Conservation (phyloP, 164 flowering plant genomes). For the Macadamia integrifolia region DNA sequence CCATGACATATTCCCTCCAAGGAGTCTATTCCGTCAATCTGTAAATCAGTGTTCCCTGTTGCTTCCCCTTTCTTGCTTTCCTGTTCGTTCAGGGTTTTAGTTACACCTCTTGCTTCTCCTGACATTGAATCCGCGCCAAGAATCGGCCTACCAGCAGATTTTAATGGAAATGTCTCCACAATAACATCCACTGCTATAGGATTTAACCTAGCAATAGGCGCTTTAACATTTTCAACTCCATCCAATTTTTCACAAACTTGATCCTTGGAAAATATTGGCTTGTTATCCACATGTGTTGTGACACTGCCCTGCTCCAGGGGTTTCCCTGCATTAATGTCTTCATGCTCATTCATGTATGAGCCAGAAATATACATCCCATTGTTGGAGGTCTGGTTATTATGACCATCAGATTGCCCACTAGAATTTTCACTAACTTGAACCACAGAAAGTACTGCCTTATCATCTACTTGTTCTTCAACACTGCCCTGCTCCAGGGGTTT, state of each 20-base stretch:
- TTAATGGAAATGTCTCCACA: conserved; percentile 60
- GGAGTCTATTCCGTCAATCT: conserved; percentile 5
- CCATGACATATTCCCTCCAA: conserved; percentile 6
- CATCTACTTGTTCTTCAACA: background rate
- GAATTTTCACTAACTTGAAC: conserved; percentile 6
- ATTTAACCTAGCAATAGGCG: conserved; percentile 14
- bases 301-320: too few species aligned
- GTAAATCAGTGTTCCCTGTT: background rate
- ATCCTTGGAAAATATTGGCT: too few species aligned
- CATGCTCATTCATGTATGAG: too few species aligned
- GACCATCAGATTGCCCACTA: too few species aligned
- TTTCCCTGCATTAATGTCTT: too few species aligned
- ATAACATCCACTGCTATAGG: conserved; percentile 21
- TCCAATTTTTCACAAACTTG: too few species aligned
- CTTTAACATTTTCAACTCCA: conserved; percentile 6
- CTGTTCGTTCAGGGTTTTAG: conserved; percentile 13
- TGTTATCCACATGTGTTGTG: too few species aligned
- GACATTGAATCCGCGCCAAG: conserved; percentile 15
- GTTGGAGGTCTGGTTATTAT: too few species aligned
- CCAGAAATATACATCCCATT: too few species aligned
- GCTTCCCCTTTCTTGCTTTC: conserved; percentile 11
- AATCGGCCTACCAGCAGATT: conserved; percentile 16
- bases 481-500: background rate
- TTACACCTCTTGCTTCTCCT: conserved; percentile 8
- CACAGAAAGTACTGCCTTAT: conserved; percentile 2